Conservation (phyloP, 768 basidiomycete species). For the Podaxis sp. region DNA sequence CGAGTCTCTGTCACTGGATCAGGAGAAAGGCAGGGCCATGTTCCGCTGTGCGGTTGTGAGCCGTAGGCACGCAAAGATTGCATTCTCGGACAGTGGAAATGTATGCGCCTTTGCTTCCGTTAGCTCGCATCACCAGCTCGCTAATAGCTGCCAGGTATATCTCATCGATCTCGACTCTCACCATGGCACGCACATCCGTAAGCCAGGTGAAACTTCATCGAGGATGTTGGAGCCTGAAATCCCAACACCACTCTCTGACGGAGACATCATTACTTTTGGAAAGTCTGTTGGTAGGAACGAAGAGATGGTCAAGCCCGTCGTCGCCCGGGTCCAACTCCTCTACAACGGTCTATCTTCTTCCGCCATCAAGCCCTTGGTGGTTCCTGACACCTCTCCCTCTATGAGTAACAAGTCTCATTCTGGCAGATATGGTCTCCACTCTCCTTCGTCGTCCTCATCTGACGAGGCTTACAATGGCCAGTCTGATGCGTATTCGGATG, state of each 20-base stretch:
- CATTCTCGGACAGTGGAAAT: conserved; percentile 65
- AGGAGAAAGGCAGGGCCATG: conserved; percentile 46
- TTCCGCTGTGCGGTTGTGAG: conserved; percentile 80
- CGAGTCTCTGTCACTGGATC: conserved; percentile 32
- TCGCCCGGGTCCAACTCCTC: conserved; percentile 55
- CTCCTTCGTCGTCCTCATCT: conserved; percentile 41
- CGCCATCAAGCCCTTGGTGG: conserved; percentile 24
- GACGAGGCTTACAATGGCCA: conserved; percentile 30
- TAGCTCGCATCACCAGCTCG: conserved; percentile 14
- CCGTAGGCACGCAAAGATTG: conserved; percentile 73
- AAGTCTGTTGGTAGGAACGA: conserved; percentile 66
- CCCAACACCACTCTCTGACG: conserved; percentile 54
- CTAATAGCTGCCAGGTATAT: conserved; percentile 47
- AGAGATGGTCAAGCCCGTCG: conserved; percentile 58
- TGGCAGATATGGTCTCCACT: conserved; percentile 62
- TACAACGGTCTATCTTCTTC: conserved; percentile 22
- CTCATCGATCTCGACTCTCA: conserved; percentile 69
- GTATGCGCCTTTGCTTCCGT: conserved; percentile 34
- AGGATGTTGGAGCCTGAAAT: conserved; percentile 50
- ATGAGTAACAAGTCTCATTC: conserved; percentile 28
- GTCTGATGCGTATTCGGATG: conserved; percentile 43
- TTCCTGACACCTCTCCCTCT: conserved; percentile 22
- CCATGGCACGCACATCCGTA: conserved; percentile 69
- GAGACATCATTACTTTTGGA: conserved; percentile 73
- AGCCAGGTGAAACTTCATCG: conserved; percentile 43